Conservation (phyloP, 2,329 filamentous ascomycete genomes). For the Ascochyta pisi region DNA sequence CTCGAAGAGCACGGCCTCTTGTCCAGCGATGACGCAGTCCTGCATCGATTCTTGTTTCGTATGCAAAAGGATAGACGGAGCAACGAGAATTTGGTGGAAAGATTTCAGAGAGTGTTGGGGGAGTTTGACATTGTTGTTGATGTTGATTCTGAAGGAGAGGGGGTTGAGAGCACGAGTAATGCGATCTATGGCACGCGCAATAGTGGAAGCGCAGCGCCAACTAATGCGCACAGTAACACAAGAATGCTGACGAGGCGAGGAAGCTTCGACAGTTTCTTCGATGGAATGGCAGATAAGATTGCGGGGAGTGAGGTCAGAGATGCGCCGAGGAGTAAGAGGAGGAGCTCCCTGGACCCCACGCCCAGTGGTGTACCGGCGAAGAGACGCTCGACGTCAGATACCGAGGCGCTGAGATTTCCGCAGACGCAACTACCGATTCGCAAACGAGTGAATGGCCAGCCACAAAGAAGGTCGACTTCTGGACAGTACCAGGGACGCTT, state of each 20-base stretch:
- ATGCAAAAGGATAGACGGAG: conserved; percentile 55
- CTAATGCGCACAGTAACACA: conserved; percentile 17
- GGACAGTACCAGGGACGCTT: conserved; percentile 28
- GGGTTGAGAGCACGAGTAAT: conserved; percentile 43
- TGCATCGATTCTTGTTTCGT: conserved; percentile 79
- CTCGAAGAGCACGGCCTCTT: conserved; percentile 74
- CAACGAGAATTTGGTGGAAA: conserved; percentile 64
- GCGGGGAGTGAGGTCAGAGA: conserved; percentile 47
- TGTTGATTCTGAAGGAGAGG: conserved; percentile 57
- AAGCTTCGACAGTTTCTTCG: conserved; percentile 67
- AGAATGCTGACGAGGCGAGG: conserved; percentile 51
- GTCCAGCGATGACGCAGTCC: conserved; percentile 75
- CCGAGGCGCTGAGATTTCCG: conserved; percentile 31
- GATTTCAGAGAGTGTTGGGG: conserved; percentile 72
- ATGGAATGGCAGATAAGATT: conserved; percentile 61
- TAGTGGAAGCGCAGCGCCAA: conserved; percentile 25
- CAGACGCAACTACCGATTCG: conserved; percentile 36
- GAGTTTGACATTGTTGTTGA: conserved; percentile 69
- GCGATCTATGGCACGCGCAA: conserved; percentile 33
- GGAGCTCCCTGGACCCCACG: conserved; percentile 22
- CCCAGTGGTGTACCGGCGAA: conserved; percentile 13
- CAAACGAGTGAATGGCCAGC: conserved; percentile 32
- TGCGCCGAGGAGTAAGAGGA: conserved; percentile 26
- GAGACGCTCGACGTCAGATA: conserved; percentile 37
- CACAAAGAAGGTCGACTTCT: conserved; percentile 26